Evolutionary conservation across 2,329 filamentous ascomycete species (phyloP).

Genomic region (Diaporthe vaccinii): DNA sequence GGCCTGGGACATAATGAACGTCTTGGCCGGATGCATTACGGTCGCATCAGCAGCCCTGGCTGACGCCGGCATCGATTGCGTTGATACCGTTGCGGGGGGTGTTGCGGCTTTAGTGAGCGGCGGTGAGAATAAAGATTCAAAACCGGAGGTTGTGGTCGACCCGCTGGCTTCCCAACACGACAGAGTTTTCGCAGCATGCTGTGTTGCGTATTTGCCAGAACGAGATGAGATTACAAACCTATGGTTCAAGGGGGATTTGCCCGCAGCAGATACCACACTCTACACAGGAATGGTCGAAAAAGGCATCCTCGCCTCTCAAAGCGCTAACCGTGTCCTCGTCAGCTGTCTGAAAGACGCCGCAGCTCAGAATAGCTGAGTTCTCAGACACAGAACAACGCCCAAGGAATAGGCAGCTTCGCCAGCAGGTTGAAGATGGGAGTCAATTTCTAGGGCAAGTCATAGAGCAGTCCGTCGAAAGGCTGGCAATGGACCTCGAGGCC

Average conservation of each 20-base stretch:
- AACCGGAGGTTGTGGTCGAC: constrained; percentile 76
- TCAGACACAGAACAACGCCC: neutral
- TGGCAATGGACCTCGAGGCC: too few relatives aligned
- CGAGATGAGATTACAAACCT: constrained; percentile 94
- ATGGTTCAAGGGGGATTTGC: constrained; percentile 85
- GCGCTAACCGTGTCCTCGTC: constrained; percentile 58
- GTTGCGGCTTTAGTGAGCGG: constrained; percentile 82
- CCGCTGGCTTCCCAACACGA: constrained; percentile 86
- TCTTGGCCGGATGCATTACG: constrained; percentile 91
- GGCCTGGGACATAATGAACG: constrained; percentile 91
- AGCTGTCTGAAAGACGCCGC: constrained; percentile 56
- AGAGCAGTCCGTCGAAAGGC: neutral
- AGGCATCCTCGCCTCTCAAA: constrained; percentile 57
- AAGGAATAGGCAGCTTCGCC: neutral
- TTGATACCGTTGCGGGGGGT: constrained; percentile 90
- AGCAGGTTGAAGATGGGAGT: neutral
- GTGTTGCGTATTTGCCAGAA: constrained; percentile 88
- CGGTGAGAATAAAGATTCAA: constrained; percentile 46
- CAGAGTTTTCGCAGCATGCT: constrained; percentile 84
- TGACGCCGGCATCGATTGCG: constrained; percentile 95
- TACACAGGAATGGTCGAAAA: constrained; percentile 59
- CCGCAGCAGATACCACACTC: constrained; percentile 56
- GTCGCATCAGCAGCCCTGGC: constrained; percentile 93
- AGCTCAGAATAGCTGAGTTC: constrained; percentile 33
- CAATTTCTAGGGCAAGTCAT: neutral